Percentiles rank a stretch among this genome's conserved stretches.
Conservation (phyloP, 2,329 filamentous ascomycete species). For the Elsinoe australis region DNA sequence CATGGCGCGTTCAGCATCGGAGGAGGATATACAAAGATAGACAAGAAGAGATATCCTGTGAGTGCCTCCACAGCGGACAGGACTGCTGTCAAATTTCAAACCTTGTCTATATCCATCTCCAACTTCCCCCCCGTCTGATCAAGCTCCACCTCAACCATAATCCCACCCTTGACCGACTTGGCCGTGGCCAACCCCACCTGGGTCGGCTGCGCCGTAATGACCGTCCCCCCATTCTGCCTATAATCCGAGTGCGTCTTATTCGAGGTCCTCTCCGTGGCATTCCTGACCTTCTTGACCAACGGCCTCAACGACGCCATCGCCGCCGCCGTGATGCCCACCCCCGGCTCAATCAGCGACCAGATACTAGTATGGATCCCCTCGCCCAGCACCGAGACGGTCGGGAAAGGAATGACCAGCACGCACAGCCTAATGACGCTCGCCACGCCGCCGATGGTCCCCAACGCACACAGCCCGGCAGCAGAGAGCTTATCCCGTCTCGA, state of each 20-base stretch:
- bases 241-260: neutral
- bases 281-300: constrained; percentile 20
- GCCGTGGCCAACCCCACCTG: neutral
- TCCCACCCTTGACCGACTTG: neutral
- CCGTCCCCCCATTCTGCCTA: neutral
- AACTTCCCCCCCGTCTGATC: neutral
- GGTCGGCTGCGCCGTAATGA: too few species aligned
- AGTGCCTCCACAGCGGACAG: too few species aligned
- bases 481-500: neutral
- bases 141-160: constrained; percentile 4
- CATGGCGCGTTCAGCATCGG: too few species aligned
- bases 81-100: too few species aligned
- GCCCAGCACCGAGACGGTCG: constrained; percentile 22
- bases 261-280: neutral
- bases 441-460: constrained; percentile 7
- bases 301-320: constrained; percentile 30
- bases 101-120: too few species aligned
- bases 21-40: too few species aligned
- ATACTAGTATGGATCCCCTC: constrained; percentile 24
- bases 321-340: constrained; percentile 31
- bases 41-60: too few species aligned
- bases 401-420: constrained; percentile 1
- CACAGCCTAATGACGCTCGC: neutral
- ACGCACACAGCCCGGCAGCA: neutral
- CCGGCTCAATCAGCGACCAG: constrained; percentile 30